Evolutionary conservation across 1,284 basidiomycete species (phyloP), one percentile per base, ranked within the genome.

Genomic region (Moesziomyces globuligerus): DNA sequence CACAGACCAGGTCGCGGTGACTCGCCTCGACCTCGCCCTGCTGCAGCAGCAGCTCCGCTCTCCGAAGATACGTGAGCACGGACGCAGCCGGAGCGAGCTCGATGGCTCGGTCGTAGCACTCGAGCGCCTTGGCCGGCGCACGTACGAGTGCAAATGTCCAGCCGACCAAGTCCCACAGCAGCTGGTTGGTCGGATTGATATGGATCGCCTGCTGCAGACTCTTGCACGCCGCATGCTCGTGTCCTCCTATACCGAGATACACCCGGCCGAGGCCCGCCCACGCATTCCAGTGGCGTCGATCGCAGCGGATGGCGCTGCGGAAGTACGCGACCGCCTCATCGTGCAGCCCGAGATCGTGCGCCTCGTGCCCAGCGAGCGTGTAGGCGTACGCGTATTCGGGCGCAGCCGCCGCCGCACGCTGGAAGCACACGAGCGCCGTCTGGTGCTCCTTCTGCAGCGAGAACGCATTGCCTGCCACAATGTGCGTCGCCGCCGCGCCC

Each of bases 281-380:
- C 2, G 74, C 80, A 42, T 82, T 82, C 79, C 79, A 82, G 49
- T 81, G 80, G 24, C 76, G 49, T 21, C 60, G 52, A 37, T 81
- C 79, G 43, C 73, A 71, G 15, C 74, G 68, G 37, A 80, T 74
- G 20, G 78, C 77, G 32, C 69, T 59, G 15, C 78, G 64, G 36
- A 81, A 82, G 43, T 76, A 79, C 26, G 71, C 67, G 18, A 79
- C 62, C 6, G 76, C 78, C 18, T 76, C 64, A 26, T 74, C 70
- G 17, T 72, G 73, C 48, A 75, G 43, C 2, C 74, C 72, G 28
- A 82, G 65, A 46, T 80, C 76, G 17, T 76, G 65, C 13, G 76
- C 74, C 56, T 82, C 80, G 60, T 81, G 75, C 3, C 80, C 80
- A 2, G 80, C 79, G 8, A 82, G 56, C 2, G 80, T 82, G 51